Conservation (phyloP, 306 rosid genomes). For the Sesbania bispinosa region DNA sequence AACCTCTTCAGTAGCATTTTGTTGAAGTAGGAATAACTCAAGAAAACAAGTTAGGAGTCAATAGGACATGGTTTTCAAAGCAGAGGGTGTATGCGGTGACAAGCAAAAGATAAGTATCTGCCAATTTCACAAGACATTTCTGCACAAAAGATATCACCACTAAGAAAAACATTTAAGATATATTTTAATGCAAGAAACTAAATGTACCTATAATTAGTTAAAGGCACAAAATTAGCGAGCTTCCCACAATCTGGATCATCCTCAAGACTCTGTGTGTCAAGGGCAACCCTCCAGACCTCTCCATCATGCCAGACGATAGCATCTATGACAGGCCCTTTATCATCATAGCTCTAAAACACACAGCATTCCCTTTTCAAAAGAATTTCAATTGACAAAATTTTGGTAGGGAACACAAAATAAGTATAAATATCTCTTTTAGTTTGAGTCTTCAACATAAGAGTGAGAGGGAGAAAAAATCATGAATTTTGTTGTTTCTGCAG, state of each 20-base stretch:
- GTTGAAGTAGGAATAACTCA: background rate
- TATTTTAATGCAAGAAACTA: slow-evolving; percentile 21
- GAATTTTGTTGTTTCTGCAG: background rate
- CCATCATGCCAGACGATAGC: slow-evolving; percentile 99
- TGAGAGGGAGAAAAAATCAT: background rate
- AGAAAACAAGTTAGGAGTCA: slow-evolving; percentile 9
- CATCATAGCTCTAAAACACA: slow-evolving; percentile 72
- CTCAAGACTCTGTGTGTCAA: slow-evolving; percentile 87
- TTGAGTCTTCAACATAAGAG: slow-evolving; percentile 6
- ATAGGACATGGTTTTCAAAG: slow-evolving; percentile 1
- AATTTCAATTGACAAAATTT: slow-evolving; percentile 9
- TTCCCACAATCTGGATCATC: slow-evolving; percentile 72
- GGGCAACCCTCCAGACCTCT: slow-evolving; percentile 93
- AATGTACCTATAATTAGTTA: slow-evolving; percentile 82
- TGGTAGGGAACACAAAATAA: background rate
- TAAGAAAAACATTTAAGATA: background rate
- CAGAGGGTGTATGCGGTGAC: slow-evolving; percentile 2
- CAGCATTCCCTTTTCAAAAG: slow-evolving; percentile 18
- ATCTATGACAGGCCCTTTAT: slow-evolving; percentile 86
- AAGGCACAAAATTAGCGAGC: slow-evolving; percentile 76
- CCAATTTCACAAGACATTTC: slow-evolving; percentile 12
- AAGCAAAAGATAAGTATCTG: background rate
- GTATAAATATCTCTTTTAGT: background rate
- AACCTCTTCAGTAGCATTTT: background rate
- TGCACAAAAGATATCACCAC: slow-evolving; percentile 16